These are phyloP conservation scores for Penicillium parvum DNA, from an alignment of 495 filamentous ascomycete genomes.

Conservation along the genomic window DNA sequence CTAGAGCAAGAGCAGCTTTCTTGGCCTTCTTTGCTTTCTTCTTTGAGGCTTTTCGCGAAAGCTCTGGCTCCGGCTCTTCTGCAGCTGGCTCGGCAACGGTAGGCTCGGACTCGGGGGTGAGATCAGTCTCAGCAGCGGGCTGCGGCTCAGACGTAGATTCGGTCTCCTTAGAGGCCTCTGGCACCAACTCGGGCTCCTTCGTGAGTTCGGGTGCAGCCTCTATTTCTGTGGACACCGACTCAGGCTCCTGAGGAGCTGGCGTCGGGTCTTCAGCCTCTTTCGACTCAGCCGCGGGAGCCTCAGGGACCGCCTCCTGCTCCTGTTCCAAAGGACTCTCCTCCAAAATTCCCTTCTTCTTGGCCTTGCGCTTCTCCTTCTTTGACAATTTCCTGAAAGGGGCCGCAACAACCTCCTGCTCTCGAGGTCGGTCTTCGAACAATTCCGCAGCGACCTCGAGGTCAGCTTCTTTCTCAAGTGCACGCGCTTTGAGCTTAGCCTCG, in stretches of 20 bases:
- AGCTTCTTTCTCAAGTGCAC: constrained; percentile 13
- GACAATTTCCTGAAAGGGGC: constrained; percentile 27
- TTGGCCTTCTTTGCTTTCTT: constrained; percentile 24
- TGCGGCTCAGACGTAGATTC: constrained; percentile 5
- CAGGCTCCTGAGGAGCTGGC: not conserved
- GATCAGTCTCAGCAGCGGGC: constrained; percentile 1
- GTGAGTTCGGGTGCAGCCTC: not conserved
- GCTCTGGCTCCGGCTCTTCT: constrained; percentile 5
- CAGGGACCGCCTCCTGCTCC: not conserved
- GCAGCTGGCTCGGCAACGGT: not conserved
- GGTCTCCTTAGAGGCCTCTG: not conserved
- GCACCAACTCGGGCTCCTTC: constrained; percentile 2
- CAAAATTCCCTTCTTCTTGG: constrained; percentile 20
- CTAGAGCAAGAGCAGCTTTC: constrained; percentile 11
- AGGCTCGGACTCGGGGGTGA: not conserved
- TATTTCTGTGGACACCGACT: not conserved
- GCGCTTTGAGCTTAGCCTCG: not conserved
- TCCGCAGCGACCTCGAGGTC: constrained; percentile 8
- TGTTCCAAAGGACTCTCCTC: constrained; percentile 4
- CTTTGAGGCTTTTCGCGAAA: constrained; percentile 28
- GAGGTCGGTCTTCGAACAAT: constrained; percentile 4
- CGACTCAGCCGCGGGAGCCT: not conserved
- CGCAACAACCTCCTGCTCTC: constrained; percentile 2
- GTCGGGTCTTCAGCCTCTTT: constrained; percentile 6
- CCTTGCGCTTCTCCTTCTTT: constrained; percentile 40